Evolutionary conservation across 352 stramenopile genomes (phyloP), one percentile per base, ranked within the genome.

Genomic region (Aphanomyces astaci): DNA sequence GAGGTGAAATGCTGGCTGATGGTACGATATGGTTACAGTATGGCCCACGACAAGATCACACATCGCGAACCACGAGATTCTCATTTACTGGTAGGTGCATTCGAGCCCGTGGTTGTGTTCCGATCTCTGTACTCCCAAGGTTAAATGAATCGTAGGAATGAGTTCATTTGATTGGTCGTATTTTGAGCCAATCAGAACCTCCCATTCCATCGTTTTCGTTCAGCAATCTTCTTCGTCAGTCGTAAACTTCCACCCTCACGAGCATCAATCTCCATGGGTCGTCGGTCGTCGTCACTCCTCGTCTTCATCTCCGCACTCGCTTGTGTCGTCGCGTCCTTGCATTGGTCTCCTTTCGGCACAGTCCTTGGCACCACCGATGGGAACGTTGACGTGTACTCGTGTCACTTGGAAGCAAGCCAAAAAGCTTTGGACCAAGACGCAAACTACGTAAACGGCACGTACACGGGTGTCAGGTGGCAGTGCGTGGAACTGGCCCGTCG

Each of bases 301-400:
- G 36, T 43, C 36, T 43, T 43, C 36, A 7, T 43, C 36, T 43
- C 36, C 36, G 36, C 15, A 15, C 7, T 15, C 36, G 15, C 15
- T 15, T 43, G 36, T 15, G 36, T 15, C 36, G 36, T 43, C 15
- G 36, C 36, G 7, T 43, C 36, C 7, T 43, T 43, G 36, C 36
- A 32, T 7, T 59, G 51, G 51, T n/a, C 62, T 28, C 62, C 62
- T 28, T 68, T 68, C 45, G 62, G 62, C 15, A 68, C 62, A 2
- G 9, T 60, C 25, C 40, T 68, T 17, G 62, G 62, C 30, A 45
- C 59, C 17, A 68, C 62, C 1, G 62, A 68, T 24, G 62, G 62
- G n/a, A 32, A 32, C 17, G 62, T 68, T 31, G 62, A 68, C 4
- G 62, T 68, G 10, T 68, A 60, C 27, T 68, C 62, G n/a, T 68